Percentiles rank a stretch among this genome's conserved stretches.
Evolutionary conservation across 2,329 filamentous ascomycete genomes (phyloP).

Genomic region (Fusarium tuaranense): DNA sequence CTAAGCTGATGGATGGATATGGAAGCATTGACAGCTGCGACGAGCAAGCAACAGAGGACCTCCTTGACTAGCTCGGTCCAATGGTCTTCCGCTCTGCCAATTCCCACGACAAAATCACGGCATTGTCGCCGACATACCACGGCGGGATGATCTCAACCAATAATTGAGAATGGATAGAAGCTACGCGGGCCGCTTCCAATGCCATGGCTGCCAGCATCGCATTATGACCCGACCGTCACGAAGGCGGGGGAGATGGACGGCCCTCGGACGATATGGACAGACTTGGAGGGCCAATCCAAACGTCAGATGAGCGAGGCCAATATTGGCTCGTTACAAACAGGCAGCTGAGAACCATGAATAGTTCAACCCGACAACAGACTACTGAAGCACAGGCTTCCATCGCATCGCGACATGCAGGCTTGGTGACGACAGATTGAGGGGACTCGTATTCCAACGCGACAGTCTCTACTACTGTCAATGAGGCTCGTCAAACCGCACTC

Average conservation of each 20-base stretch:
- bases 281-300: not conserved
- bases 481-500: not conserved
- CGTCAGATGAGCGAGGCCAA: not conserved
- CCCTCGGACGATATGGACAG: not conserved
- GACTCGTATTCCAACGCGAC: not conserved
- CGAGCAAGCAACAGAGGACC: not conserved
- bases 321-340: not conserved
- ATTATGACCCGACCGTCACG: not conserved
- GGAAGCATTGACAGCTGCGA: not conserved
- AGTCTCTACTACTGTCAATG: not conserved
- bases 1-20: not conserved
- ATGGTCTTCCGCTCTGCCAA: not conserved
- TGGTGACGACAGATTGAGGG: not conserved
- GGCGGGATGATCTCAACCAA: not conserved
- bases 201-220: not conserved
- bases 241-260: not conserved
- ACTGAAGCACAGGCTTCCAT: not conserved
- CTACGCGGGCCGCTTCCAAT: not conserved
- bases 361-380: not conserved
- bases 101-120: not conserved
- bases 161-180: not conserved
- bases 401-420: not conserved
- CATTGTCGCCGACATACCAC: not conserved
- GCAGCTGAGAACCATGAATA: not conserved
- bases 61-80: not conserved